Conservation (phyloP, 257 asterid genomes). For the Galeopsis tetrahit region DNA sequence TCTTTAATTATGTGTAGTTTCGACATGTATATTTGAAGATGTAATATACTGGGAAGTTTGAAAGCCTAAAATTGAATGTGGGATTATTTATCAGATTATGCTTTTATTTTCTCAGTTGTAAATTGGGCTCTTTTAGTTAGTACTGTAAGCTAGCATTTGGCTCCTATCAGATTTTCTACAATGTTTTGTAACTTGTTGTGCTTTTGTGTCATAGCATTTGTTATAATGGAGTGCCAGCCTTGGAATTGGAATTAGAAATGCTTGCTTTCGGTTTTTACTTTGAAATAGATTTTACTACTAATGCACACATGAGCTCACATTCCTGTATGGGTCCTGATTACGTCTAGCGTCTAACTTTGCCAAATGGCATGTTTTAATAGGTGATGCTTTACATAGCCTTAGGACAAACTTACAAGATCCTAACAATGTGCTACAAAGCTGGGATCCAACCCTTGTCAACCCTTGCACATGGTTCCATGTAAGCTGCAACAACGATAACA, state of each 20-base stretch:
- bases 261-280: not conserved
- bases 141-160: constrained; percentile 1
- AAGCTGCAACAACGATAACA: constrained; percentile 94
- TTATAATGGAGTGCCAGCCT: not conserved
- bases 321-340: not conserved
- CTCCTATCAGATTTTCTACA: not conserved
- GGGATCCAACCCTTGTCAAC: constrained; percentile 99
- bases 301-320: not conserved
- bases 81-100: constrained; percentile 19
- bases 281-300: too few species aligned
- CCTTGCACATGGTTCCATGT: constrained; percentile 99
- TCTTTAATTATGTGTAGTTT: constrained; percentile 16
- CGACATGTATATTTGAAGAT: constrained; percentile 2
- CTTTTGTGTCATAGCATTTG: not conserved
- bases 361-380: constrained; percentile 46
- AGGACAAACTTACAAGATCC: constrained; percentile 88
- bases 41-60: not conserved
- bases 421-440: constrained; percentile 90
- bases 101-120: not conserved
- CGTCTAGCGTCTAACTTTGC: constrained; percentile 22
- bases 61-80: constrained; percentile 22
- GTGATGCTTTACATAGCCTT: constrained; percentile 92
- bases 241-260: not conserved
- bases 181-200: constrained; percentile 2
- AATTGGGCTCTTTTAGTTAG: constrained; percentile 3